Percentiles rank a stretch among this genome's conserved stretches.
Evolutionary conservation across 495 filamentous ascomycete genomes (phyloP).

Genomic region (Talaromyces liani): DNA sequence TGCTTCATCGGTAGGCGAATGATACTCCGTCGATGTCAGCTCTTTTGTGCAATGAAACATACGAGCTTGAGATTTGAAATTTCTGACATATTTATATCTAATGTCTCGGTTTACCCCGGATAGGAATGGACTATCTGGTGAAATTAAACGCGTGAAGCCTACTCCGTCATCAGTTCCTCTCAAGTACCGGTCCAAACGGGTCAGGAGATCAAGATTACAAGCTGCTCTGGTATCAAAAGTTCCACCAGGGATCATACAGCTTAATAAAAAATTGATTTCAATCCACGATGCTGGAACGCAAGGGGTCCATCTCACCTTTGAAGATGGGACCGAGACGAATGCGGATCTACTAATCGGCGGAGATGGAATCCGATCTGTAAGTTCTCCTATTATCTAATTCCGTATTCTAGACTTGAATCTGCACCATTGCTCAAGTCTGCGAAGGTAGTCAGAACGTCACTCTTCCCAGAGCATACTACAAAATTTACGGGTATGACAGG

Average conservation of each 20-base stretch:
- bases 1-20: conserved; percentile 1
- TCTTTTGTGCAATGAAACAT: not conserved
- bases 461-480: not conserved
- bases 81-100: too few relatives aligned
- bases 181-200: conserved; percentile 13
- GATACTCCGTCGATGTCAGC: not conserved
- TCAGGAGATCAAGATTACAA: conserved; percentile 33
- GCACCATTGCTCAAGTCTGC: not conserved
- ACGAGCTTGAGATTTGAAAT: too few relatives aligned
- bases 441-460: not conserved
- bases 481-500: not conserved
- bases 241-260: conserved; percentile 27
- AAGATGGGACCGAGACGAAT: conserved; percentile 26
- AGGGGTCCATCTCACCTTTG: conserved; percentile 20
- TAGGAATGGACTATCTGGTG: conserved; percentile 1
- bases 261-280: conserved; percentile 27
- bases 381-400: not conserved
- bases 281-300: conserved; percentile 19
- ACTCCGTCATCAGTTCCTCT: not conserved
- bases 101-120: not conserved
- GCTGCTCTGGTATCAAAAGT: conserved; percentile 29
- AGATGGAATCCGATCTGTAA: conserved; percentile 45
- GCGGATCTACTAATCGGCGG: conserved; percentile 45
- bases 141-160: not conserved
- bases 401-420: too few relatives aligned